A percentile compares a stretch with the other conserved stretches of the same genome.
These are phyloP conservation scores for Pelargonium nanum DNA, from an alignment of 345 rosid species.

Conservation along the genomic window DNA sequence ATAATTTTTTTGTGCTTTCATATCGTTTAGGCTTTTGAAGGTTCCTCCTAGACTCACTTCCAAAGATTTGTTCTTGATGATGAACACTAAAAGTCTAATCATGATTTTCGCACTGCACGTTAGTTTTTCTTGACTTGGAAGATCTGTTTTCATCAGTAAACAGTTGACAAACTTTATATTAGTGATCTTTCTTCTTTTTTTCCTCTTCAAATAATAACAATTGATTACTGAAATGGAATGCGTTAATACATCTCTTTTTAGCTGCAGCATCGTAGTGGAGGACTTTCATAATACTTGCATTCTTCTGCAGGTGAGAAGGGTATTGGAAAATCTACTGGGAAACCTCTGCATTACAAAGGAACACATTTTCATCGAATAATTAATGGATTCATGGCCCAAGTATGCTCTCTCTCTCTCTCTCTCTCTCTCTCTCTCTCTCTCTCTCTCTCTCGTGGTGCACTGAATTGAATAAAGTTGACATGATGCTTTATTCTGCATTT, in stretches of 20 bases:
- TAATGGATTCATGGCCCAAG: slow-evolving; percentile 96
- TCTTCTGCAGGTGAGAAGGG: slow-evolving; percentile 79
- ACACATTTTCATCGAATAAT: slow-evolving; percentile 78
- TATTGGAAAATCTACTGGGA: slow-evolving; percentile 64
- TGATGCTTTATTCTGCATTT: neutral
- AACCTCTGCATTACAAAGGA: slow-evolving; percentile 82
- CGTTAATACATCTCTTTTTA: neutral
- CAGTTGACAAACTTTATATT: neutral
- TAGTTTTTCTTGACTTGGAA: no score
- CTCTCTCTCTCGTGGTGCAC: neutral
- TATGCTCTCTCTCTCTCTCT: slow-evolving; percentile 19
- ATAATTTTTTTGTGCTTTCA: no score
- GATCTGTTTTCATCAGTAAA: no score
- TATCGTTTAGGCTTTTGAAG: no score
- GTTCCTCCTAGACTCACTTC: no score
- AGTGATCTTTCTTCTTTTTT: neutral
- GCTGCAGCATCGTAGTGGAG: neutral
- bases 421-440: neutral
- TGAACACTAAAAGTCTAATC: no score
- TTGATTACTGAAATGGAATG: neutral
- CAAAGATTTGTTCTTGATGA: no score
- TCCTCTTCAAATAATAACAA: no score
- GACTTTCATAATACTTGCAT: slow-evolving; percentile 2
- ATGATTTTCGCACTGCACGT: no score
- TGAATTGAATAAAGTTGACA: neutral